phyloP scores from a whole-genome alignment of 176 grass and related monocot genomes.

The Melocanna baccifera region DNA sequence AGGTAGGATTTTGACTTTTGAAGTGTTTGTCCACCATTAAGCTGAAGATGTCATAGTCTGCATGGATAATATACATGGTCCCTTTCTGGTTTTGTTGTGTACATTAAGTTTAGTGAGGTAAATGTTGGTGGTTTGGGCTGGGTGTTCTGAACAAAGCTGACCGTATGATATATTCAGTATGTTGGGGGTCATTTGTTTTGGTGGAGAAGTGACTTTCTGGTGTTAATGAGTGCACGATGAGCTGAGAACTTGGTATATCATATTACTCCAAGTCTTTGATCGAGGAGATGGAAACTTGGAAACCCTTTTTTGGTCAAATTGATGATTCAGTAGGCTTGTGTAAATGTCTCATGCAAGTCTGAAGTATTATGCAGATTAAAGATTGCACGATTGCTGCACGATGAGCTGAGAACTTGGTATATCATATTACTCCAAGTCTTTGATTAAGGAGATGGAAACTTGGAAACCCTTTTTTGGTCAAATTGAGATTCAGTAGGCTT shows the following conservation, averaged over 20 bases:
- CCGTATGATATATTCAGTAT: not conserved
- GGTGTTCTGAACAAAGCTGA: not conserved
- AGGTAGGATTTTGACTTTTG: conserved; percentile 16
- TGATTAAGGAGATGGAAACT: not conserved
- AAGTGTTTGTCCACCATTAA: not conserved
- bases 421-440: not conserved
- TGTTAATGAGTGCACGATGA: not conserved
- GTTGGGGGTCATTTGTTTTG: not conserved
- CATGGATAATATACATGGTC: not conserved
- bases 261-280: not conserved
- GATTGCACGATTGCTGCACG: no score
- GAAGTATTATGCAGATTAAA: not conserved
- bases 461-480: not conserved
- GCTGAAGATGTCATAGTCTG: not conserved
- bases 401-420: not conserved
- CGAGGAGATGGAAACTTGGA: not conserved
- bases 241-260: not conserved
- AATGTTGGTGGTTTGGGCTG: not conserved
- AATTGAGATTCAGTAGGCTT: conserved; percentile 6
- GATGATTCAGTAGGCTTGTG: not conserved
- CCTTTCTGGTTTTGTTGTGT: not conserved
- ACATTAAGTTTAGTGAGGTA: not conserved
- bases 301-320: not conserved
- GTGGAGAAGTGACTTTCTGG: not conserved
- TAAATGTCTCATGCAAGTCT: not conserved